Percentiles rank a stretch among this genome's conserved stretches.
phyloP scores from a whole-genome alignment of 2,329 filamentous ascomycete genomes.

The Epichloe scottii region DNA sequence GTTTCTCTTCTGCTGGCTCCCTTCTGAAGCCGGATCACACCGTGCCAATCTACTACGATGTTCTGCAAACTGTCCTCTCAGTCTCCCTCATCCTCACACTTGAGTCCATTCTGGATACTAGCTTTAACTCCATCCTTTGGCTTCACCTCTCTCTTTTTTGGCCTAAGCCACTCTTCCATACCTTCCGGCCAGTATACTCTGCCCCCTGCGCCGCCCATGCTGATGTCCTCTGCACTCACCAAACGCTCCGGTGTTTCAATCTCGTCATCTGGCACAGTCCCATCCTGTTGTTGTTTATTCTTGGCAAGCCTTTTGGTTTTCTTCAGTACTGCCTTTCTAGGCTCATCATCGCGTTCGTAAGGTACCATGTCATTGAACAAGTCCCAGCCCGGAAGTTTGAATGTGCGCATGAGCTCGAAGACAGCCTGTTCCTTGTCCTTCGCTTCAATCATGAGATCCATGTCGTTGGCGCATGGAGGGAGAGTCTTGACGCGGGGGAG shows the following conservation, averaged over 20 bases:
- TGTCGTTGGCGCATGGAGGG: constrained; percentile 68
- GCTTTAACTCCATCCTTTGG: constrained; percentile 23
- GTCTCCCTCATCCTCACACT: not conserved
- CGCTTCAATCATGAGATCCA: constrained; percentile 98
- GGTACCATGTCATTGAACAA: constrained; percentile 67
- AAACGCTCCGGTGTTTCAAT: constrained; percentile 25
- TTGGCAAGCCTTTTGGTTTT: constrained; percentile 28
- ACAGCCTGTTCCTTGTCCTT: constrained; percentile 98
- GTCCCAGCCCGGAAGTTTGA: constrained; percentile 70
- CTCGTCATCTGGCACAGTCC: constrained; percentile 23
- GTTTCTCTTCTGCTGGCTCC: not conserved
- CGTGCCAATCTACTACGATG: too few species aligned
- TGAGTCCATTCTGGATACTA: constrained; percentile 13
- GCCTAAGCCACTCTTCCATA: constrained; percentile 81
- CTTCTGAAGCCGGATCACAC: too few species aligned
- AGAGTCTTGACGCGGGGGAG: constrained; percentile 66
- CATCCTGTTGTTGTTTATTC: constrained; percentile 23
- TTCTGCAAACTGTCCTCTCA: not conserved
- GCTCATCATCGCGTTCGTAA: constrained; percentile 64
- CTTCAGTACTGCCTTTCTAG: constrained; percentile 29
- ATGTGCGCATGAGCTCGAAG: constrained; percentile 83
- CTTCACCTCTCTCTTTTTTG: constrained; percentile 59
- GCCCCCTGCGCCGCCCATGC: constrained; percentile 73
- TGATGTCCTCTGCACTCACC: constrained; percentile 56
- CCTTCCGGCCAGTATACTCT: constrained; percentile 85